Evolutionary conservation across 1,284 basidiomycete genomes (phyloP), one percentile per base, ranked within the genome.

Genomic region (Pholiota adiposa): DNA sequence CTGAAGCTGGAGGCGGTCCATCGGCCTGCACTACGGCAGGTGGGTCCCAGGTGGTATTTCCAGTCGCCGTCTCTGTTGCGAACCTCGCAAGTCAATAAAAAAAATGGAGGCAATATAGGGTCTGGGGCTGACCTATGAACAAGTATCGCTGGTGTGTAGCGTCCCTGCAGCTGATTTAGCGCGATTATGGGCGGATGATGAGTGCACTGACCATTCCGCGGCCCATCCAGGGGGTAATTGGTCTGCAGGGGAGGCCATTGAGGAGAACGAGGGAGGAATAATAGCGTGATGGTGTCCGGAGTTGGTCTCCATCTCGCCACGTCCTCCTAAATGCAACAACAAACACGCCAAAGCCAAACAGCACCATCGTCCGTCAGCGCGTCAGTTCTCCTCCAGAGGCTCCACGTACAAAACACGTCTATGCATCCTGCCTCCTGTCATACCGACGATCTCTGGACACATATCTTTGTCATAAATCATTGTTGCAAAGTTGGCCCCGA

Each of bases 171-270:
- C 52, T 18, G 67, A 40, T 60, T 69, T 50, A 68, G 61, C 41
- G 52, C 19, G 38, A 51, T 60, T 58, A 33, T 46, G 19, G 52
- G 51, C 63, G 62, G 51, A n/a, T 40, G 43, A 18, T n/a, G 43
- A 19, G 29, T 33, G 51, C 44, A 70, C 82, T 67, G 72, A 93
- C 94, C 94, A 96, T 81, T 96, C 90, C 70, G 92, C 88, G 66
- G 84, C 82, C 94, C 94, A 97, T 54, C 94, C 95, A 63, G 89
- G 89, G 63, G 94, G 94, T 51, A 97, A 79, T 73, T 90, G 86
- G 70, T 87, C 83, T 63, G 78, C 77, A 65, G 87, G 86, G 65
- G 87, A 84, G 58, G 88, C 83, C 89, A 92, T 91, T 52, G 58
- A 46, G 33, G 43, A 63, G 46, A 58, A 43, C 48, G 19, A 51